A percentile compares a stretch with the other conserved stretches of the same genome.
Evolutionary conservation across 2,329 filamentous ascomycete genomes (phyloP).

Genomic region (Fusarium nodosum): DNA sequence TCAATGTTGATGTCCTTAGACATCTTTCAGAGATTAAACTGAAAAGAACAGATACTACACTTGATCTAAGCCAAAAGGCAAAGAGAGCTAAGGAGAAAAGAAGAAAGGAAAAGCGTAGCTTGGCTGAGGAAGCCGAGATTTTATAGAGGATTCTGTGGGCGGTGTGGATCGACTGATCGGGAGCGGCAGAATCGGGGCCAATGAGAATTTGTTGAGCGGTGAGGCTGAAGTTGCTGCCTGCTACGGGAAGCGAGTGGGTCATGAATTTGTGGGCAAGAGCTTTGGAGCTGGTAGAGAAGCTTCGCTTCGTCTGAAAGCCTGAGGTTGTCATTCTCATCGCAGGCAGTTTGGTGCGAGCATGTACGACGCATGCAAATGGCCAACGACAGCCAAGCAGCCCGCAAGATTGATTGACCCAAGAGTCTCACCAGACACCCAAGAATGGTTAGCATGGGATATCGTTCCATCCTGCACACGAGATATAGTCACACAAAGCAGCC

Average conservation of each 20-base stretch:
- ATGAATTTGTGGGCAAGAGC: slow-evolving; percentile 2
- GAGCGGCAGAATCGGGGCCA: slow-evolving; percentile 32
- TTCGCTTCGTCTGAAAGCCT: not conserved
- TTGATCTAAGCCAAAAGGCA: slow-evolving; percentile 85
- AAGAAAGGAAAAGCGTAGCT: slow-evolving; percentile 44
- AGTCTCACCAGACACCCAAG: not conserved
- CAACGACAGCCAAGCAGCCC: not conserved
- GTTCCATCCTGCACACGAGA: not conserved
- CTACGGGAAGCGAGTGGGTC: slow-evolving; percentile 8
- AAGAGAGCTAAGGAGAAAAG: slow-evolving; percentile 60
- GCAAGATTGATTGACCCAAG: not conserved
- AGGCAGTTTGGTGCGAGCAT: not conserved
- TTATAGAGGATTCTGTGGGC: slow-evolving; percentile 39
- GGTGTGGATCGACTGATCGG: slow-evolving; percentile 23
- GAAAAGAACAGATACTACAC: slow-evolving; percentile 98
- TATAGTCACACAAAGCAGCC: not conserved
- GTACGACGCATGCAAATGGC: not conserved
- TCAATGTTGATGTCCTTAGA: slow-evolving; percentile 79
- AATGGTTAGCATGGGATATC: not conserved
- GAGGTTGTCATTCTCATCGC: not conserved
- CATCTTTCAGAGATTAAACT: slow-evolving; percentile 95
- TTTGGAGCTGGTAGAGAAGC: not conserved
- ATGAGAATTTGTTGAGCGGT: not conserved
- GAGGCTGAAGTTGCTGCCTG: slow-evolving; percentile 29
- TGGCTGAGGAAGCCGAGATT: slow-evolving; percentile 21